Conservation (phyloP, 164 flowering plant species). For the Vitis cinerea region DNA sequence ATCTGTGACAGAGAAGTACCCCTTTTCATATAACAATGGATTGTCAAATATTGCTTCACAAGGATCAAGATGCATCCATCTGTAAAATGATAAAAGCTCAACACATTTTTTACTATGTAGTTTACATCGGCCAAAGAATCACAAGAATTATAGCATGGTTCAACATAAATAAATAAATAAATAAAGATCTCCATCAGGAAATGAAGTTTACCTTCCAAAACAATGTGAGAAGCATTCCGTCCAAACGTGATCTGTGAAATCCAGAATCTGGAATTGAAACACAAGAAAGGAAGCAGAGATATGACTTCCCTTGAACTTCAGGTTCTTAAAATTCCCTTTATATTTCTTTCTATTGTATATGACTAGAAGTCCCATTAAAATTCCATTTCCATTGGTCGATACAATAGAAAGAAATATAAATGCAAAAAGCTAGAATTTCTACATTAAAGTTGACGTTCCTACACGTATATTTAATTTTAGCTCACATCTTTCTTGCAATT, state of each 20-base stretch:
- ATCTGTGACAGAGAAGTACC: slow-evolving; percentile 42
- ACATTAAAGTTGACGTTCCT: too few relatives aligned
- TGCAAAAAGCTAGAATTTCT: too few relatives aligned
- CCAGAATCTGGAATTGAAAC: slow-evolving; percentile 56
- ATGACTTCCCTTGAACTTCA: neutral
- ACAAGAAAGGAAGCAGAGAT: slow-evolving; percentile 8
- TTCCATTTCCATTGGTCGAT: neutral
- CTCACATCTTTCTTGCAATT: too few relatives aligned
- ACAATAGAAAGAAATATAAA: too few relatives aligned
- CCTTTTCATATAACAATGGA: slow-evolving; percentile 87
- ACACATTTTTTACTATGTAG: neutral
- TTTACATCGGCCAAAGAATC: neutral
- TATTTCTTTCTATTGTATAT: too few relatives aligned
- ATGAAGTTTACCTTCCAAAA: slow-evolving; percentile 66
- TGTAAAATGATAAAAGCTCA: slow-evolving; percentile 26
- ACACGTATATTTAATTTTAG: too few relatives aligned
- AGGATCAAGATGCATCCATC: slow-evolving; percentile 99
- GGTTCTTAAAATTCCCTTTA: neutral
- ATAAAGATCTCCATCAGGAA: neutral
- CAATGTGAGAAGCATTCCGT: slow-evolving; percentile 81
- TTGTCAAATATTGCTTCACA: slow-evolving; percentile 91
- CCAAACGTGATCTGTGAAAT: slow-evolving; percentile 97
- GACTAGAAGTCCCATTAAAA: neutral
- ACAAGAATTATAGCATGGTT: neutral
- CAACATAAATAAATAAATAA: neutral